phyloP scores from a whole-genome alignment of 805 yeast genomes.

The Gaillardinia entomophila region DNA sequence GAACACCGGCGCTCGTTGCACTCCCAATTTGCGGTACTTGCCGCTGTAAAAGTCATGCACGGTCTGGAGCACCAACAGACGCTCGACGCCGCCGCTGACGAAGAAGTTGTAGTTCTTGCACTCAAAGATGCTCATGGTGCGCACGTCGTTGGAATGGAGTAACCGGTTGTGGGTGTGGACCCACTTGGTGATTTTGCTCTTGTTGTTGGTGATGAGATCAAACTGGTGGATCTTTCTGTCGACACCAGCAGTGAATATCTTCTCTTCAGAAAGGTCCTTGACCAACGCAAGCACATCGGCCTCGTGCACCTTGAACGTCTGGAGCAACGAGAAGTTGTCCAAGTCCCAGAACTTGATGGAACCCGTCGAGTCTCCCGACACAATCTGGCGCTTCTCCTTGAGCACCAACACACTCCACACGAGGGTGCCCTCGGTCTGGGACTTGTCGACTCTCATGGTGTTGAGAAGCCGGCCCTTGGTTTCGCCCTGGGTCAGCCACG shows the following conservation, averaged over 20 bases:
- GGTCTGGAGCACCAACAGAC: conserved; percentile 61
- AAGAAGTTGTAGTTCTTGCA: conserved; percentile 62
- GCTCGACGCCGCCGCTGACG: conserved; percentile 81
- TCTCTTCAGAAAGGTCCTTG: conserved; percentile 52
- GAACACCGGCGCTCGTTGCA: conserved; percentile 47
- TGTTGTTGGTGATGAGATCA: conserved; percentile 34
- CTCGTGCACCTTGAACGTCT: conserved; percentile 77
- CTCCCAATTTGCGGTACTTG: conserved; percentile 63
- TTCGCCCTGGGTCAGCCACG: conserved; percentile 56
- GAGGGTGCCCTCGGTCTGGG: conserved; percentile 77
- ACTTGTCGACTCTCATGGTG: conserved; percentile 88
- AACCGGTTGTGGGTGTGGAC: conserved; percentile 68
- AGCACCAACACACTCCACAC: conserved; percentile 82
- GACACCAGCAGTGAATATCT: conserved; percentile 83
- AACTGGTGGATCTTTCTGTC: conserved; percentile 86
- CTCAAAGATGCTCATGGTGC: conserved; percentile 68
- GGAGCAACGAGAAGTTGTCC: conserved; percentile 66
- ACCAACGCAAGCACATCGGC: conserved; percentile 83
- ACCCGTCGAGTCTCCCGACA: conserved; percentile 97
- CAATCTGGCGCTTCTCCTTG: conserved; percentile 63
- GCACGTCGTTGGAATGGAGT: conserved; percentile 80
- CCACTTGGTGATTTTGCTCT: conserved; percentile 51
- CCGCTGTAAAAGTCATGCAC: conserved; percentile 65
- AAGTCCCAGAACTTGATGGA: conserved; percentile 90
- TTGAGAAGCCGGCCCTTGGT: conserved; percentile 64